Percentiles rank a stretch among this genome's conserved stretches.
Conservation (phyloP, 1,284 basidiomycete genomes). For the Ceratobasidium sp. region DNA sequence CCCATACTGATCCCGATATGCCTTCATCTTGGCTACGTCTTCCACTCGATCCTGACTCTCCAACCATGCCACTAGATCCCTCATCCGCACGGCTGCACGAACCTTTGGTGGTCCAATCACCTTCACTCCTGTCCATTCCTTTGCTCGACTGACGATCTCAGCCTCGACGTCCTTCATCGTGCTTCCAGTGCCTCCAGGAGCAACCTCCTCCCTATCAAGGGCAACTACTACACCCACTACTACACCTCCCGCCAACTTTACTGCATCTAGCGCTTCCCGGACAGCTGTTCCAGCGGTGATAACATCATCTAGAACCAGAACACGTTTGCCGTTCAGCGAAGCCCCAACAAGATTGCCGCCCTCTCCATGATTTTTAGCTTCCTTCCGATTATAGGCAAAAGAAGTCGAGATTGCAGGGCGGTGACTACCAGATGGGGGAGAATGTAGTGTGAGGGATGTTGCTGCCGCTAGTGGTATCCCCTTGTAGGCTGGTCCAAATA, state of each 20-base stretch:
- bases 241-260: constrained; percentile 76
- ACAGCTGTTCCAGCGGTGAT: constrained; percentile 97
- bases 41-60: constrained; percentile 74
- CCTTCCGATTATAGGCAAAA: constrained; percentile 95
- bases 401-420: constrained; percentile 78
- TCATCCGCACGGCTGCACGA: constrained; percentile 85
- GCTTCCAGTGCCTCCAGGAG: constrained; percentile 59
- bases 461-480: constrained; percentile 95
- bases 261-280: constrained; percentile 82
- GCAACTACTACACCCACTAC: constrained; percentile 94
- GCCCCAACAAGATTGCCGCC: constrained; percentile 95
- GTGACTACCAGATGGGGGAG: constrained; percentile 60
- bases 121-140: constrained; percentile 2
- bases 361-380: constrained; percentile 96
- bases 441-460: constrained; percentile 75
- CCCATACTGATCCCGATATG: constrained; percentile 87
- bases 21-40: constrained; percentile 81
- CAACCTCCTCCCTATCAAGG: constrained; percentile 87
- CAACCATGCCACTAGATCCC: constrained; percentile 89
- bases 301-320: constrained; percentile 95
- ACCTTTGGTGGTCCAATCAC: constrained; percentile 73
- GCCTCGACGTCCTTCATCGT: constrained; percentile 89
- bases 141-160: constrained; percentile 63
- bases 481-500: constrained; percentile 99
- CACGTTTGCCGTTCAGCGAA: constrained; percentile 80